phyloP scores from a whole-genome alignment of 495 filamentous ascomycete species.

The Emericellopsis terricola region DNA sequence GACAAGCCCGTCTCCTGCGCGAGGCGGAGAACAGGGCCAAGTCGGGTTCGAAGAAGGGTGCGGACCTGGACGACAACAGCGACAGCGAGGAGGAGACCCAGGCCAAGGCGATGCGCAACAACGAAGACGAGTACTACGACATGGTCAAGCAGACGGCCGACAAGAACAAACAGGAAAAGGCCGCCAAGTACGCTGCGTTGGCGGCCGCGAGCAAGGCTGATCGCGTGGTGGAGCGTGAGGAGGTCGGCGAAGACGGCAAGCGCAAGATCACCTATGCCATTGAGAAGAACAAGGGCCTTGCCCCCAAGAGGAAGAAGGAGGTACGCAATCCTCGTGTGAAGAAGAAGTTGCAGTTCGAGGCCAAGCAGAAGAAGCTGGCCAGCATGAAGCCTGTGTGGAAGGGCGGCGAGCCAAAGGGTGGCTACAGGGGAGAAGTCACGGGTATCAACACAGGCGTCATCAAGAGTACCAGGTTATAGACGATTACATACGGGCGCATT shows the following conservation, averaged over 20 bases:
- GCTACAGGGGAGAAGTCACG: constrained; percentile 82
- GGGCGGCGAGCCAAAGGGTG: constrained; percentile 72
- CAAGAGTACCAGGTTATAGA: constrained; percentile 76
- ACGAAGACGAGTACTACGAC: constrained; percentile 72
- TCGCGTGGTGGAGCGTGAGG: constrained; percentile 40
- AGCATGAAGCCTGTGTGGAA: constrained; percentile 70
- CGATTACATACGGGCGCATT: background rate
- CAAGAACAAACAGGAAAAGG: constrained; percentile 58
- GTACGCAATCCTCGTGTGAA: constrained; percentile 89
- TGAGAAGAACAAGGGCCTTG: constrained; percentile 91
- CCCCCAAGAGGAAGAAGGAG: constrained; percentile 78
- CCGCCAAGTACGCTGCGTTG: constrained; percentile 25
- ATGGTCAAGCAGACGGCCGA: constrained; percentile 54
- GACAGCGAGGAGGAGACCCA: constrained; percentile 43
- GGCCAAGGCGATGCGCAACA: constrained; percentile 29
- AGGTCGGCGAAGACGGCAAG: constrained; percentile 57
- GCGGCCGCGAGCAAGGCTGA: constrained; percentile 25
- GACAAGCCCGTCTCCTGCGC: constrained; percentile 64
- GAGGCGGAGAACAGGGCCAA: constrained; percentile 75
- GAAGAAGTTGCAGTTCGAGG: constrained; percentile 86
- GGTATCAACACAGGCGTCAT: constrained; percentile 89
- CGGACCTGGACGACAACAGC: constrained; percentile 38
- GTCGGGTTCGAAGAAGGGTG: constrained; percentile 38
- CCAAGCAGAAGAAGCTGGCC: constrained; percentile 85
- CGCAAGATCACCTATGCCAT: constrained; percentile 81